phyloP scores from a whole-genome alignment of 2,329 filamentous ascomycete genomes.

The Microcyclosporella mali region DNA sequence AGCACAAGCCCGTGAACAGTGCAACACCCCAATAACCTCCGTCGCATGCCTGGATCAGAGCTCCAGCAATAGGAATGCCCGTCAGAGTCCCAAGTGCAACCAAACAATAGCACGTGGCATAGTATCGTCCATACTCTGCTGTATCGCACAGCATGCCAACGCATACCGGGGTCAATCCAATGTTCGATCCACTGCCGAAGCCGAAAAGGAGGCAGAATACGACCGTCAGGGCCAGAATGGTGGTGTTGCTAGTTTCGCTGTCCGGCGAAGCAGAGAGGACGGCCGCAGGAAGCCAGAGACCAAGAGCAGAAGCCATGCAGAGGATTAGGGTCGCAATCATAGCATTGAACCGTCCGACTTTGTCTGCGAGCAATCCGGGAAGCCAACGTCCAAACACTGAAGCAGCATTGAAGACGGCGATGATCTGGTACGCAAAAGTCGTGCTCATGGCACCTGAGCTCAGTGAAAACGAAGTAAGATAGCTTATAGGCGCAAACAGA shows the following conservation, averaged over 20 bases:
- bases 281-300: slow-evolving; percentile 65
- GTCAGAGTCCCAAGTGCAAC: slow-evolving; percentile 25
- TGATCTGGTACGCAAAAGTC: slow-evolving; percentile 66
- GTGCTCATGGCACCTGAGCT: slow-evolving; percentile 53
- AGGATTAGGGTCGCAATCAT: slow-evolving; percentile 63
- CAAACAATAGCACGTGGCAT: slow-evolving; percentile 31
- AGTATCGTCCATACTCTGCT: slow-evolving; percentile 37
- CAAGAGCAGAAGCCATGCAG: slow-evolving; percentile 62
- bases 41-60: slow-evolving; percentile 19
- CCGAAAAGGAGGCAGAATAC: slow-evolving; percentile 30
- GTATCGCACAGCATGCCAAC: slow-evolving; percentile 43
- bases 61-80: slow-evolving; percentile 30
- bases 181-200: slow-evolving; percentile 34
- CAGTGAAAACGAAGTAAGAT: slow-evolving; percentile 69
- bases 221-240: slow-evolving; percentile 23
- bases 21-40: slow-evolving; percentile 28
- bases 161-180: slow-evolving; percentile 37
- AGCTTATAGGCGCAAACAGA: slow-evolving; percentile 63
- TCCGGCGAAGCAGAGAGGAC: slow-evolving; percentile 30
- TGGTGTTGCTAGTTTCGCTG: slow-evolving; percentile 17
- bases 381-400: slow-evolving; percentile 72
- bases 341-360: slow-evolving; percentile 77
- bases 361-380: slow-evolving; percentile 73
- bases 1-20: slow-evolving; percentile 22
- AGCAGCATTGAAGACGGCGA: slow-evolving; percentile 77